A percentile compares a stretch with the other conserved stretches of the same genome.
phyloP scores from a whole-genome alignment of 805 yeast species.

The Candida endomychidarum region DNA sequence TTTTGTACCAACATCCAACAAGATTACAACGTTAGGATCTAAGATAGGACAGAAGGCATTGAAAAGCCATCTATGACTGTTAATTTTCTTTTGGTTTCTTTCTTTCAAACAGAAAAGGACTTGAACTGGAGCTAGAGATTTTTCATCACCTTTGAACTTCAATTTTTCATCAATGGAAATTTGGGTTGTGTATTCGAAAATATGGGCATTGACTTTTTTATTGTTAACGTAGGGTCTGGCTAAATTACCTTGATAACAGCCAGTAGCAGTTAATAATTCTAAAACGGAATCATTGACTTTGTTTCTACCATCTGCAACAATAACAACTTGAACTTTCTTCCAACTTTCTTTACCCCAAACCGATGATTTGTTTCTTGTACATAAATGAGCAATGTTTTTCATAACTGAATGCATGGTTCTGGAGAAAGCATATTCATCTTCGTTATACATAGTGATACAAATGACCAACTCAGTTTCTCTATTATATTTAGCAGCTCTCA shows the following conservation, averaged over 20 bases:
- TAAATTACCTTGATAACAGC: conserved; percentile 95
- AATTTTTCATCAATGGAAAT: conserved; percentile 86
- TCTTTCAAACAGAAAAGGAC: conserved; percentile 91
- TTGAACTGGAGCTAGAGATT: conserved; percentile 93
- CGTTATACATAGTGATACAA: conserved; percentile 97
- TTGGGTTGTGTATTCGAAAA: conserved; percentile 95
- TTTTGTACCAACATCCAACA: conserved; percentile 96
- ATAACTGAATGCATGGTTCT: conserved; percentile 94
- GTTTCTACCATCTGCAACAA: conserved; percentile 92
- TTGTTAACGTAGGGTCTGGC: conserved; percentile 93
- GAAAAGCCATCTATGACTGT: conserved; percentile 97
- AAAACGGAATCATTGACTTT: conserved; percentile 82
- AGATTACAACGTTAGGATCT: conserved; percentile 85
- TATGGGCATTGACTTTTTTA: conserved; percentile 87
- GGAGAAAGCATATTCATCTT: conserved; percentile 84
- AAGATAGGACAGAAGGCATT: conserved; percentile 91
- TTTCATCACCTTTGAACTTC: conserved; percentile 86
- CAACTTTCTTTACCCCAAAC: conserved; percentile 97
- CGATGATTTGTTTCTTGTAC: conserved; percentile 75
- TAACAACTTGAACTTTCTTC: conserved; percentile 92
- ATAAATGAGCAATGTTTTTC: conserved; percentile 85
- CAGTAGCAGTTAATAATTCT: conserved; percentile 89
- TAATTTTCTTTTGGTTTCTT: conserved; percentile 86
- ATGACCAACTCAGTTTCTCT: conserved; percentile 91
- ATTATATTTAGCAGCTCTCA: conserved; percentile 81